Percentiles rank a stretch among this genome's conserved stretches.
phyloP scores from a whole-genome alignment of 805 yeast genomes.

The Teunomyces atbi region DNA sequence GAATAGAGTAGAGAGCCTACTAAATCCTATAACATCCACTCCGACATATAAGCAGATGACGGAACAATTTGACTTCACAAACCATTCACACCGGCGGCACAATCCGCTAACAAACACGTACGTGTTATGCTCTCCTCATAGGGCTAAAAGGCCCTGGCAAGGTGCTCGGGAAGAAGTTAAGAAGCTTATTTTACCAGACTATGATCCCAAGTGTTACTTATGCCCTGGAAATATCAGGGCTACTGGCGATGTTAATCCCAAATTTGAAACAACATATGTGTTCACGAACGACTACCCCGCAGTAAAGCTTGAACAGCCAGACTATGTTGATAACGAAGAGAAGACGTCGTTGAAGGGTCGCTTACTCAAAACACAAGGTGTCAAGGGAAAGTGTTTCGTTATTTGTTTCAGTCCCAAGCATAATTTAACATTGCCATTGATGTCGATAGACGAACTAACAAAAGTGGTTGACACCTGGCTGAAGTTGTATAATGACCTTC shows the following conservation, averaged over 20 bases:
- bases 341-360: conserved; percentile 32
- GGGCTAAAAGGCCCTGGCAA: conserved; percentile 80
- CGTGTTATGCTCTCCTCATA: conserved; percentile 73
- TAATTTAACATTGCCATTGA: conserved; percentile 61
- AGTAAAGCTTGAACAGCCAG: conserved; percentile 57
- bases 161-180: conserved; percentile 61
- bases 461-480: conserved; percentile 64
- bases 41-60: conserved; percentile 12
- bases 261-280: conserved; percentile 54
- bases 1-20: conserved; percentile 16
- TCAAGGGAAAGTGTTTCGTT: conserved; percentile 66
- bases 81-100: conserved; percentile 65
- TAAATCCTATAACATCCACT: conserved; percentile 21
- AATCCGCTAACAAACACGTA: conserved; percentile 69
- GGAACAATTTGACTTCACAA: conserved; percentile 45
- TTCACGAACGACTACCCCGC: conserved; percentile 74
- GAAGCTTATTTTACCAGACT: conserved; percentile 45
- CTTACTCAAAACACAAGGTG: conserved; percentile 55
- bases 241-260: conserved; percentile 57
- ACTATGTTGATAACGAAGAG: conserved; percentile 19
- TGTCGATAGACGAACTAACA: conserved; percentile 45
- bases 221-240: conserved; percentile 73
- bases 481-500: conserved; percentile 45
- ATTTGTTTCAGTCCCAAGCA: conserved; percentile 74
- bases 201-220: conserved; percentile 65